Conservation (phyloP, 139 green algal species). For the Edaphochlamys debaryana region DNA sequence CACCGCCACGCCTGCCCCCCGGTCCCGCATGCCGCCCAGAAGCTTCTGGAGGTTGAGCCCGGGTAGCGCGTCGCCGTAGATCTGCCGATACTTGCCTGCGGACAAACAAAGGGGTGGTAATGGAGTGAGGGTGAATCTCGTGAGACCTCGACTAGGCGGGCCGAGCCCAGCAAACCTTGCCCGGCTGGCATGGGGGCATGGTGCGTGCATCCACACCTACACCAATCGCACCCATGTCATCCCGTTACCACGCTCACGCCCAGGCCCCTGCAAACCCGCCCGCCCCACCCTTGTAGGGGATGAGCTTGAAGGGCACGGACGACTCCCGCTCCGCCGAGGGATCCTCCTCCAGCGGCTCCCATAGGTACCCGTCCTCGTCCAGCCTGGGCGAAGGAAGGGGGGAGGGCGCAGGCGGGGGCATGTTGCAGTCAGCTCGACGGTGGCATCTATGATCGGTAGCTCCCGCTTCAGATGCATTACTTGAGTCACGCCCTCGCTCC, state of each 20-base stretch:
- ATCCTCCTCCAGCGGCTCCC: conserved; percentile 72
- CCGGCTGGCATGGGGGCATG: too few relatives aligned
- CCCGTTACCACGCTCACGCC: too few relatives aligned
- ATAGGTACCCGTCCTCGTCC: conserved; percentile 78
- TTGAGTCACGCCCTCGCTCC: background rate
- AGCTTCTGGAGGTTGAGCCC: conserved; percentile 75
- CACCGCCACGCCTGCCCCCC: conserved; percentile 74
- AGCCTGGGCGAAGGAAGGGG: conserved; percentile 39
- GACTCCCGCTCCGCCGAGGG: conserved; percentile 70
- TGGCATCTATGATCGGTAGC: too few relatives aligned
- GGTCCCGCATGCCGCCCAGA: conserved; percentile 85
- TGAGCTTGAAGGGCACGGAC: conserved; percentile 78
- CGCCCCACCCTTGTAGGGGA: conserved; percentile 66
- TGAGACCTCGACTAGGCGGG: too few relatives aligned
- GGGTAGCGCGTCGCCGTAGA: background rate
- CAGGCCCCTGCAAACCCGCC: too few relatives aligned
- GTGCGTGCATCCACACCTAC: too few relatives aligned
- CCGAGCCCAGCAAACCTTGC: background rate
- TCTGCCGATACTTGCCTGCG: conserved; percentile 44
- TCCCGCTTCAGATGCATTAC: background rate
- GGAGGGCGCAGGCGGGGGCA: too few relatives aligned
- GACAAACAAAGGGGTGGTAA: background rate
- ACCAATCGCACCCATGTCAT: too few relatives aligned
- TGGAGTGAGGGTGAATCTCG: too few relatives aligned
- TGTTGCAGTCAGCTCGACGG: too few relatives aligned